phyloP scores from a whole-genome alignment of 2,329 filamentous ascomycete genomes.

The Trichoderma pleuroti region DNA sequence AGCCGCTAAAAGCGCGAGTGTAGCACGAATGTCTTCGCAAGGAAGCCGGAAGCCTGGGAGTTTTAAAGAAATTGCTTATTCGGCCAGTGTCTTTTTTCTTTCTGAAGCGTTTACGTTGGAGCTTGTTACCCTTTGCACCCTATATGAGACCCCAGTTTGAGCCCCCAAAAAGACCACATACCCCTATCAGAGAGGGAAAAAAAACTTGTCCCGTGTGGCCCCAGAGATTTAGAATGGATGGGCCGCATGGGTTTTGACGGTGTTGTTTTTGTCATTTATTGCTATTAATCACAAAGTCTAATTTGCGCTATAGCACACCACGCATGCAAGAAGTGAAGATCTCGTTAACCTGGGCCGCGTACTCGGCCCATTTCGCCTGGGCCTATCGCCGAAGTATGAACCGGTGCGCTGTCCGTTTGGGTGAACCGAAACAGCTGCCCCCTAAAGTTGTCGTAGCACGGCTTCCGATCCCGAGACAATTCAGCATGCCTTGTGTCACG shows the following conservation, averaged over 20 bases:
- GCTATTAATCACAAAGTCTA: neutral
- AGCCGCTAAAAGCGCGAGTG: neutral
- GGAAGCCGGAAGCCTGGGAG: constrained; percentile 9
- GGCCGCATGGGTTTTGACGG: neutral
- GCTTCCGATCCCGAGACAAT: neutral
- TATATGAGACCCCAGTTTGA: neutral
- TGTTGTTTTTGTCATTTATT: neutral
- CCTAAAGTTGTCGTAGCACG: neutral
- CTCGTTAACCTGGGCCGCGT: neutral
- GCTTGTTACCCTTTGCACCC: neutral
- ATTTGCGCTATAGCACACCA: neutral
- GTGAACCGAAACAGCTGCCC: neutral
- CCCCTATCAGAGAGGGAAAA: too few relatives aligned
- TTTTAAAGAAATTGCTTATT: neutral
- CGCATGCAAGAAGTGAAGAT: neutral
- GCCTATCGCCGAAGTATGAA: neutral
- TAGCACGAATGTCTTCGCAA: constrained; percentile 21
- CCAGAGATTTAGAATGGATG: neutral
- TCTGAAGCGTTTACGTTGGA: neutral
- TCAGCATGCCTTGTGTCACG: neutral
- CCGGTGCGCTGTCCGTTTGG: neutral
- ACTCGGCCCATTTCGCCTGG: neutral
- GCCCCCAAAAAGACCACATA: neutral
- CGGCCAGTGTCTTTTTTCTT: neutral
- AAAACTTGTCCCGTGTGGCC: neutral